Conservation (phyloP, 495 filamentous ascomycete species). For the Cladorrhinum samala region DNA sequence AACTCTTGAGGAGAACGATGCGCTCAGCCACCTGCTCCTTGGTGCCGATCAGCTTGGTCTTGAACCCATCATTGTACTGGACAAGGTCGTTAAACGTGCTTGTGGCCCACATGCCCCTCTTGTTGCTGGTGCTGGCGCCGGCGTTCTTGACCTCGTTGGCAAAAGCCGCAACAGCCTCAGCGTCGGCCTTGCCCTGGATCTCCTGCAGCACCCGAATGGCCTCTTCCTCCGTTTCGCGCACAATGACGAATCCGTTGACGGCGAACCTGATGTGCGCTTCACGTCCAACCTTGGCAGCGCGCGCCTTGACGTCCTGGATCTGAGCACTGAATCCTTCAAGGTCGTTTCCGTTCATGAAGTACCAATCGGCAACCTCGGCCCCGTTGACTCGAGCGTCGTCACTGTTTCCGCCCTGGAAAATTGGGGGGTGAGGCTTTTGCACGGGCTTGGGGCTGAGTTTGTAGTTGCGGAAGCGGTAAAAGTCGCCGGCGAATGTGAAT, state of each 20-base stretch:
- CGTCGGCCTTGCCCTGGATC: slow-evolving; percentile 46
- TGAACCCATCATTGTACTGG: slow-evolving; percentile 49
- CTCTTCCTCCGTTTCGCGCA: slow-evolving; percentile 44
- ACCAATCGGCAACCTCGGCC: slow-evolving; percentile 38
- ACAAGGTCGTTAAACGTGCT: slow-evolving; percentile 43
- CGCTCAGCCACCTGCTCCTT: slow-evolving; percentile 44
- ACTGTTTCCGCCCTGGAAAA: slow-evolving; percentile 46
- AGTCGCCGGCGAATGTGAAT: slow-evolving; percentile 42
- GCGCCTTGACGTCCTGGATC: slow-evolving; percentile 38
- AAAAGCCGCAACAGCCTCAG: slow-evolving; percentile 42
- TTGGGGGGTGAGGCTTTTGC: slow-evolving; percentile 37
- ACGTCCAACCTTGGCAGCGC: slow-evolving; percentile 32
- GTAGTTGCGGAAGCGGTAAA: slow-evolving; percentile 46
- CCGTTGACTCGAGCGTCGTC: slow-evolving; percentile 41
- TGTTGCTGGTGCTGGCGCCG: slow-evolving; percentile 35
- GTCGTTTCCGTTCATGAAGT: slow-evolving; percentile 49
- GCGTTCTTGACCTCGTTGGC: slow-evolving; percentile 39
- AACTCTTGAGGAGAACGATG: slow-evolving; percentile 40
- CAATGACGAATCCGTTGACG: slow-evolving; percentile 44
- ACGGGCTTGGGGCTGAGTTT: slow-evolving; percentile 41
- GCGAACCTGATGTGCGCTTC: slow-evolving; percentile 38
- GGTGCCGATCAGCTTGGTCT: slow-evolving; percentile 45
- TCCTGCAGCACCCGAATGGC: slow-evolving; percentile 38
- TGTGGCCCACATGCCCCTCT: slow-evolving; percentile 44
- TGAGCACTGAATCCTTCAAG: slow-evolving; percentile 43